A percentile compares a stretch with the other conserved stretches of the same genome.
These are phyloP conservation scores for Termitomyces heimii DNA, from an alignment of 768 basidiomycete species.

Conservation along the genomic window DNA sequence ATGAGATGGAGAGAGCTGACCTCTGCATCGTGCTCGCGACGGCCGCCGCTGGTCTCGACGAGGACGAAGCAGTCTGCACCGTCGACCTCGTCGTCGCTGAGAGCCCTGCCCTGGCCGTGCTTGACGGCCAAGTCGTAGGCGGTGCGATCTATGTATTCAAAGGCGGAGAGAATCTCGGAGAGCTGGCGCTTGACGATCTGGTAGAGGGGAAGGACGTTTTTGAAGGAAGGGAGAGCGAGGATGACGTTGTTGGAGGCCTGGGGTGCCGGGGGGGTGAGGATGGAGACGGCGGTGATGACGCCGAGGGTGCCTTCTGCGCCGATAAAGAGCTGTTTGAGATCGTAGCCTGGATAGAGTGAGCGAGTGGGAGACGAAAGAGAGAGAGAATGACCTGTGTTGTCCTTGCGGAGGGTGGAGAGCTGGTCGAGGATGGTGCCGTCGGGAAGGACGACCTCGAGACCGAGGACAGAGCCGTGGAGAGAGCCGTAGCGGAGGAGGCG, in stretches of 20 bases:
- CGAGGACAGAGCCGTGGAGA: slow-evolving; percentile 90
- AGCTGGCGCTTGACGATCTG: slow-evolving; percentile 74
- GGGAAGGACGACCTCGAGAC: slow-evolving; percentile 92
- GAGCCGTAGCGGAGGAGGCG: slow-evolving; percentile 92
- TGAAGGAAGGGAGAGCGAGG: slow-evolving; percentile 81
- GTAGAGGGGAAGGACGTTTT: slow-evolving; percentile 83
- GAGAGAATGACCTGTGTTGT: slow-evolving; percentile 74
- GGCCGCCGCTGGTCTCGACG: slow-evolving; percentile 91
- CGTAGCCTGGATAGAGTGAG: slow-evolving; percentile 61
- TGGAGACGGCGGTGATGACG: slow-evolving; percentile 90
- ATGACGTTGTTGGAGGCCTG: slow-evolving; percentile 89
- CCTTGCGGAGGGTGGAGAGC: slow-evolving; percentile 87
- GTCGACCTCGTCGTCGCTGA: slow-evolving; percentile 67
- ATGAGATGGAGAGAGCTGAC: slow-evolving; percentile 28
- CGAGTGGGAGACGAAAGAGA: not conserved
- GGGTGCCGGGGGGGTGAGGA: slow-evolving; percentile 80
- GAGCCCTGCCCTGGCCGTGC: slow-evolving; percentile 74
- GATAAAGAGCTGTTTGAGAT: slow-evolving; percentile 97
- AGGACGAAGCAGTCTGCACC: slow-evolving; percentile 87
- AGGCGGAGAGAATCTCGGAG: slow-evolving; percentile 94
- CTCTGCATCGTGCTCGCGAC: slow-evolving; percentile 90
- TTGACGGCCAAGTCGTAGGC: slow-evolving; percentile 81
- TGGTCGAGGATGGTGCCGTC: slow-evolving; percentile 90
- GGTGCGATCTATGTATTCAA: slow-evolving; percentile 91
- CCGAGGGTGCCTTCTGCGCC: slow-evolving; percentile 97